Base-by-base conservation (phyloP, 2,329 filamentous ascomycete genomes). In the Magnaporthiopsis rhizophila region DNA sequence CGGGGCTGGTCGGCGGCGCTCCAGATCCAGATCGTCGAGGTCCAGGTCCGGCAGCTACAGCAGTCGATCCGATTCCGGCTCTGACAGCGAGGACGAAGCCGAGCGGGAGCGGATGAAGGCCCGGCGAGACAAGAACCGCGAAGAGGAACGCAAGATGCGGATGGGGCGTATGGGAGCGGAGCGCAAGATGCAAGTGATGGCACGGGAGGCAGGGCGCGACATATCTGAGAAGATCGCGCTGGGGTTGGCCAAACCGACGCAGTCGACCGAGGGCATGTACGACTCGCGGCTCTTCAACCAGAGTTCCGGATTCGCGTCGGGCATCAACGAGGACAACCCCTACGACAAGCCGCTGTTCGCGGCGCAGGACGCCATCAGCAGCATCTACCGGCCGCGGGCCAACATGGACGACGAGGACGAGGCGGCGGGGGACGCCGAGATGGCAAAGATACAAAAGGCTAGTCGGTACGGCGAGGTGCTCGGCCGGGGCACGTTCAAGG, bases 261-360 rank as follows among this genome's bases (percentile, higher is more conserved):
- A 95, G 73, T 90, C 88, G 62, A 89, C 89, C 64, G 95, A 99
- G 75, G 88, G 90, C 30, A 98, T 98, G 95, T 99, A 96, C 79
- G 95, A 99, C 78, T 96, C 92, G 2, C 84, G 95, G 57, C 79
- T 99, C 36, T 99, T 99, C 78, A 97, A 98, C 77, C 92, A 96
- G 77, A 89, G 88, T 7, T 93, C 90, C 70, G 95, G 95, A 0
- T 96, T 99, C 74, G 89, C 92, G 69, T 85, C 88, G 63, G 95
- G 94, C 0, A 92, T 97, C 83, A 99, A 99, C 75, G 95, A 99
- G 76, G 95, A 99, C 75, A 95, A 99, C 73, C 87, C 89, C 0
- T 99, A 98, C 78, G 95, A 98, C 76, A 98, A 98, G 78, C 95
- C 95, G 26, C 81, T 99, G 9, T 99, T 99, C 74, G 93, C 93